Conservation (phyloP, 257 asterid genomes). For the Nyctanthes arbortristis region DNA sequence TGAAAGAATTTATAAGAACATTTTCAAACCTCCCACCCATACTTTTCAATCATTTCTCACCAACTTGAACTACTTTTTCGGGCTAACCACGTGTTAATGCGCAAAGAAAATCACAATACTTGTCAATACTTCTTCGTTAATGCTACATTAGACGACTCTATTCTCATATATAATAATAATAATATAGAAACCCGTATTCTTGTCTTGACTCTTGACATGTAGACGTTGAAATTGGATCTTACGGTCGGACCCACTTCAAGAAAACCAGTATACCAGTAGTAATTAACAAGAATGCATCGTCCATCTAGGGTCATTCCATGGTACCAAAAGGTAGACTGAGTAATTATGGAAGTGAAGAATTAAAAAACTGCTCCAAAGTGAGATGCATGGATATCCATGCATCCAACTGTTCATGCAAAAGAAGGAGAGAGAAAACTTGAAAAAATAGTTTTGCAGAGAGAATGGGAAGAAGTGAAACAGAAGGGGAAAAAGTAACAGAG, state of each 20-base stretch:
- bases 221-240: too few relatives aligned
- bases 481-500: neutral
- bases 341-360: neutral
- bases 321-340: neutral
- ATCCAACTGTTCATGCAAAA: conserved; percentile 28
- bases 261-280: too few relatives aligned
- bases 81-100: conserved; percentile 19
- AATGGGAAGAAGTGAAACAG: conserved; percentile 1
- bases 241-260: too few relatives aligned
- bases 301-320: neutral
- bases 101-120: too few relatives aligned
- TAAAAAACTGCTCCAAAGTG: too few relatives aligned
- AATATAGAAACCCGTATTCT: too few relatives aligned
- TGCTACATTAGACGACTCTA: too few relatives aligned
- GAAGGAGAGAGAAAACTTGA: conserved; percentile 21
- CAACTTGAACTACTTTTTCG: conserved; percentile 33
- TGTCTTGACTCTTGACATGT: too few relatives aligned
- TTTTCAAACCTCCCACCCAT: conserved; percentile 26
- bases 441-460: conserved; percentile 6
- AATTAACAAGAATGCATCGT: too few relatives aligned
- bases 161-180: too few relatives aligned
- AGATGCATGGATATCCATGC: too few relatives aligned
- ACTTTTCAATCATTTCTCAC: conserved; percentile 38
- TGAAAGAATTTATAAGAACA: conserved; percentile 30
- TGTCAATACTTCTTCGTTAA: too few relatives aligned